Percentiles rank a stretch among this genome's conserved stretches.
These are phyloP conservation scores for Metschnikowia kofuensis DNA, from an alignment of 805 yeast species.

Conservation along the genomic window DNA sequence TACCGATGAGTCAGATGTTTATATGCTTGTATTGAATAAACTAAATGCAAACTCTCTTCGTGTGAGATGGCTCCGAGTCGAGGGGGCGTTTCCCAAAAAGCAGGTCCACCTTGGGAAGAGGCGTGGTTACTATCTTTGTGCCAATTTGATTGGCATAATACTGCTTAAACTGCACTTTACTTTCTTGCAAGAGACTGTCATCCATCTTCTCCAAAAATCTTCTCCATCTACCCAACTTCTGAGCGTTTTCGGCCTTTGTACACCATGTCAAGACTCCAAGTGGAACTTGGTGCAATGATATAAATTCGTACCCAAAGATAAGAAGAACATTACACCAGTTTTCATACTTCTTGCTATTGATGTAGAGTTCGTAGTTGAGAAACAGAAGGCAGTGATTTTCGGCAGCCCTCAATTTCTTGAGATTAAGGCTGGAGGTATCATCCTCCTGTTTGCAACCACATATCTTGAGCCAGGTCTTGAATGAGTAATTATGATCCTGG, in stretches of 20 bases:
- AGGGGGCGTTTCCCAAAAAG: slow-evolving; percentile 16
- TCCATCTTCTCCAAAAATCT: slow-evolving; percentile 16
- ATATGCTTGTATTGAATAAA: neutral
- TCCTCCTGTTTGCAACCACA: slow-evolving; percentile 48
- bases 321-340: slow-evolving; percentile 44
- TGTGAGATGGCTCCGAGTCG: slow-evolving; percentile 6
- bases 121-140: slow-evolving; percentile 15
- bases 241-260: slow-evolving; percentile 7
- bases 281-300: slow-evolving; percentile 31
- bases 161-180: slow-evolving; percentile 16
- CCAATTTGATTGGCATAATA: slow-evolving; percentile 21
- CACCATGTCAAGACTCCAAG: slow-evolving; percentile 19
- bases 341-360: slow-evolving; percentile 48
- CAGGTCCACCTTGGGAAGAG: slow-evolving; percentile 11
- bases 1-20: neutral
- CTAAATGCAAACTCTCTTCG: slow-evolving; percentile 12
- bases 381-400: slow-evolving; percentile 54
- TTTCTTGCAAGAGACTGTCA: slow-evolving; percentile 6
- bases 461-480: slow-evolving; percentile 71
- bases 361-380: slow-evolving; percentile 56
- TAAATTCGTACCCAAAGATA: slow-evolving; percentile 44
- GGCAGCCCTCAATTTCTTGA: slow-evolving; percentile 45
- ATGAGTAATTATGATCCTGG: slow-evolving; percentile 69
- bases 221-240: slow-evolving; percentile 17
- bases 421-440: slow-evolving; percentile 31